Percentiles rank a stretch among this genome's conserved stretches.
Conservation (phyloP, 2,329 filamentous ascomycete genomes). For the Cladosporium sp. region DNA sequence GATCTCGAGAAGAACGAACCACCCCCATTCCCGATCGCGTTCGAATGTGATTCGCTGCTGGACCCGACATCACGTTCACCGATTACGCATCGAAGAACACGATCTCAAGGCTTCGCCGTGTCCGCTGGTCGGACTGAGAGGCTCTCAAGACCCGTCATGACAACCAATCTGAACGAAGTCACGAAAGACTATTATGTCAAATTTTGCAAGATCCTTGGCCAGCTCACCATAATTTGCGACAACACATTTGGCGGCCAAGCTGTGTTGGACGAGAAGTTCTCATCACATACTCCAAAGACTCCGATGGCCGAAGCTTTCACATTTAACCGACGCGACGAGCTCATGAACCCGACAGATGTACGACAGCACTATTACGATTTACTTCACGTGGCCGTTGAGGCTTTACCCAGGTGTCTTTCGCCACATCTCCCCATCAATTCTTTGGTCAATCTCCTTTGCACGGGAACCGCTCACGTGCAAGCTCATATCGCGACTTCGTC, state of each 20-base stretch:
- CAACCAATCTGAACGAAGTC: slow-evolving; percentile 63
- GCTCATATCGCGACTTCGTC: slow-evolving; percentile 89
- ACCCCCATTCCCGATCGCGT: slow-evolving; percentile 78
- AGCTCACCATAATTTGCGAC: slow-evolving; percentile 94
- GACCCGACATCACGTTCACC: slow-evolving; percentile 35
- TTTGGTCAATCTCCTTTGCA: slow-evolving; percentile 90
- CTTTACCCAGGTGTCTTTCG: slow-evolving; percentile 88
- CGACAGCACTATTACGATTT: slow-evolving; percentile 95
- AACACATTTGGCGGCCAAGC: slow-evolving; percentile 96
- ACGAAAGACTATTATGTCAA: slow-evolving; percentile 81
- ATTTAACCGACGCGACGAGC: slow-evolving; percentile 78
- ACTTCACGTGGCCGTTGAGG: slow-evolving; percentile 91
- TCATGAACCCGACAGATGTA: slow-evolving; percentile 69
- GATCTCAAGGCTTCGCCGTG: slow-evolving; percentile 33
- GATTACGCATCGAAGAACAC: slow-evolving; percentile 32
- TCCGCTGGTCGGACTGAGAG: slow-evolving; percentile 55
- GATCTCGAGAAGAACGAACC: slow-evolving; percentile 83
- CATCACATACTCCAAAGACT: slow-evolving; percentile 81
- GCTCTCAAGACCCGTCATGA: slow-evolving; percentile 61
- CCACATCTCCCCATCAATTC: slow-evolving; percentile 89
- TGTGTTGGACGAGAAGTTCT: slow-evolving; percentile 92
- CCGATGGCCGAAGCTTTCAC: slow-evolving; percentile 93
- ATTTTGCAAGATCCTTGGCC: slow-evolving; percentile 92
- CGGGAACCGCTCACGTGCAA: slow-evolving; percentile 93
- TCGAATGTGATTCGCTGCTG: slow-evolving; percentile 43